phyloP scores from a whole-genome alignment of 1,284 basidiomycete genomes.

The Ceratobasidium sp. region DNA sequence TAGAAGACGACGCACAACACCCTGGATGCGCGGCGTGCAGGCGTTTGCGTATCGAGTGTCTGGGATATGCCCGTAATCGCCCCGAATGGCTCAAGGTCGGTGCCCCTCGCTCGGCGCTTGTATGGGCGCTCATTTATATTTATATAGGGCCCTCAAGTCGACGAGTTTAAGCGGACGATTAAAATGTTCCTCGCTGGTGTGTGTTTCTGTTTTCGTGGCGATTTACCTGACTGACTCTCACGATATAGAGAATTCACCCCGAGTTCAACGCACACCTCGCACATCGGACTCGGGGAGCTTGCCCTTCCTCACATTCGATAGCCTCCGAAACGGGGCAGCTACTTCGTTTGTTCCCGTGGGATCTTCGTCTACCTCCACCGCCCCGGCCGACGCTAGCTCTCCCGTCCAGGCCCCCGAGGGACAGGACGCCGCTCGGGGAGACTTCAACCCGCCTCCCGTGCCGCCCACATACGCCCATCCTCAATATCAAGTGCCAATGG shows the following conservation, averaged over 20 bases:
- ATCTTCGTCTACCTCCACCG: neutral
- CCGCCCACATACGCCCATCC: slow-evolving; percentile 29
- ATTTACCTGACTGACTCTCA: neutral
- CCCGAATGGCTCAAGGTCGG: slow-evolving; percentile 43
- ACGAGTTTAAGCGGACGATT: slow-evolving; percentile 37
- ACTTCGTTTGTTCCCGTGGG: slow-evolving; percentile 36
- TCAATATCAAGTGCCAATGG: slow-evolving; percentile 33
- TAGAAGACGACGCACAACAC: neutral
- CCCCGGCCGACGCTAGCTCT: slow-evolving; percentile 14
- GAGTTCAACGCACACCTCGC: slow-evolving; percentile 34
- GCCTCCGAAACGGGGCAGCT: slow-evolving; percentile 26
- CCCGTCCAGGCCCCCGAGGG: slow-evolving; percentile 32
- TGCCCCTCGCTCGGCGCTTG: slow-evolving; percentile 38
- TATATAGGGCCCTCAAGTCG: slow-evolving; percentile 33
- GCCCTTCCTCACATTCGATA: slow-evolving; percentile 36
- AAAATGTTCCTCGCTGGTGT: slow-evolving; percentile 36
- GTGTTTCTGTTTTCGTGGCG: neutral
- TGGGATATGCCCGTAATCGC: slow-evolving; percentile 43
- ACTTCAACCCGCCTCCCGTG: slow-evolving; percentile 34
- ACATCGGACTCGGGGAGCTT: slow-evolving; percentile 34
- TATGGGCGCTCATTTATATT: slow-evolving; percentile 16
- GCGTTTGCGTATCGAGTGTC: slow-evolving; percentile 44
- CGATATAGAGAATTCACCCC: slow-evolving; percentile 29
- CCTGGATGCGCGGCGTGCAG: slow-evolving; percentile 42
- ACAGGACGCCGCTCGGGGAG: neutral